A percentile compares a stretch with the other conserved stretches of the same genome.
Conservation (phyloP, 1,284 basidiomycete genomes). For the Apiotrichum siamense region DNA sequence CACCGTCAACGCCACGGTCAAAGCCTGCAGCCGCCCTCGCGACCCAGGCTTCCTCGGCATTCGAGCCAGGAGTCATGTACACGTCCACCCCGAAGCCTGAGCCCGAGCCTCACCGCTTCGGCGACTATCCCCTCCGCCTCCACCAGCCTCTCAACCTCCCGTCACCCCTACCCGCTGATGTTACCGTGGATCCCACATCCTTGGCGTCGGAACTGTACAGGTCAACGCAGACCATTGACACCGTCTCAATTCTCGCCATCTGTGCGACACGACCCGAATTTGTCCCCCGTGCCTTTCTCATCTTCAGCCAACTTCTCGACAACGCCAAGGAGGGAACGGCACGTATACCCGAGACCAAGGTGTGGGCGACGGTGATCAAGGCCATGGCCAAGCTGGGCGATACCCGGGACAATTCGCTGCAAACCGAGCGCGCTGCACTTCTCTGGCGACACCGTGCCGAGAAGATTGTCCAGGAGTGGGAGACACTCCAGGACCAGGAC, state of each 20-base stretch:
- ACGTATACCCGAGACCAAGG: conserved; percentile 31
- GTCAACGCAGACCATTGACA: conserved; percentile 36
- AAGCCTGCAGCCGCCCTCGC: conserved; percentile 4
- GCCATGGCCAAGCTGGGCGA: conserved; percentile 28
- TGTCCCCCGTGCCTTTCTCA: conserved; percentile 41
- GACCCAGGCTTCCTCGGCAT: neutral
- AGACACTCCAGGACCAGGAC: conserved; percentile 12
- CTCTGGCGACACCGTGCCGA: conserved; percentile 11
- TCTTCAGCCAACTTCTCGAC: conserved; percentile 37
- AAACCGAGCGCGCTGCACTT: neutral
- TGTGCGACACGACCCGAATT: conserved; percentile 41
- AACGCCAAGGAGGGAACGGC: conserved; percentile 21
- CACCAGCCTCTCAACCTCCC: conserved; percentile 17
- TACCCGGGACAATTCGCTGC: neutral
- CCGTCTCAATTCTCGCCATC: conserved; percentile 42
- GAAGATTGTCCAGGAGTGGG: conserved; percentile 25
- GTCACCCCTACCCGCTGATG: conserved; percentile 26
- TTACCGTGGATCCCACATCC: conserved; percentile 11
- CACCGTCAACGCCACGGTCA: conserved; percentile 7
- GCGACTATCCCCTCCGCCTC: neutral
- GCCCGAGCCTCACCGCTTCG: conserved; percentile 9
- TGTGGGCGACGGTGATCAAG: conserved; percentile 41
- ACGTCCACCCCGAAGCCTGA: conserved; percentile 3
- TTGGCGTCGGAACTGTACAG: conserved; percentile 34
- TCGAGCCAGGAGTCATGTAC: conserved; percentile 6